Base-by-base conservation (phyloP, 2,329 filamentous ascomycete species). In the Fusarium caatingaense region DNA sequence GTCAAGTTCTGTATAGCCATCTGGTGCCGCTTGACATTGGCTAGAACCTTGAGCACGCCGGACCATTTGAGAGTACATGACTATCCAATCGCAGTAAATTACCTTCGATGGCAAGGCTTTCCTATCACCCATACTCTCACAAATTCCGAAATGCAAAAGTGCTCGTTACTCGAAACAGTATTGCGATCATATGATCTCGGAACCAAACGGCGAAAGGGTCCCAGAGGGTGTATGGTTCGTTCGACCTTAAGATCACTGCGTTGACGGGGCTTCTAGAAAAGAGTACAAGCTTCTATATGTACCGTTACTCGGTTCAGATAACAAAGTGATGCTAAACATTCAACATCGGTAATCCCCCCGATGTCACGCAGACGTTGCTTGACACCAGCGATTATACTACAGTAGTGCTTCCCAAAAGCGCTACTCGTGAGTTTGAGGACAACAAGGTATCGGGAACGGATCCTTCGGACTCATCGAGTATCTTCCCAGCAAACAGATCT, bases 331-430 rank as follows among this genome's bases (percentile, higher is more conserved):
- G 55, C 44, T 37, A 8, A 45, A 55, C 37, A 44, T 50, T 34
- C 21, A 16, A 61, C 46, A 34, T 8, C 12, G 34, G n/a, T 41
- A 55, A 47, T 44, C n/a, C 15, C 48, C 62, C 34, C 6, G 30
- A 61, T 61, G 48, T 49, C 23, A 45, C 21, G 41, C 42, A 30
- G 45, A 11, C 34, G 37, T 41, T 41, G 10, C 50, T 59, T 23
- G 40, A 34, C 13, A 53, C 23, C 27, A 23, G 15, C 11, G 37
- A 21, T 20, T 25, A 53, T 27, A 53, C 13, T 20, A 53, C 23
- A 37, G 13, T 16, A 21, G 27, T 12, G 30, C 18, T 23, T 50
- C 18, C 23, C 25, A 11, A 25, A 27, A 18, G 37, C 23, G 18
- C 28, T 20, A 20, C 34, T 41, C 25, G 49, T 28, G 20, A 13